Percentiles rank a stretch among this genome's conserved stretches.
Evolutionary conservation across 306 rosid species (phyloP).

Genomic region (Casuarina glauca): DNA sequence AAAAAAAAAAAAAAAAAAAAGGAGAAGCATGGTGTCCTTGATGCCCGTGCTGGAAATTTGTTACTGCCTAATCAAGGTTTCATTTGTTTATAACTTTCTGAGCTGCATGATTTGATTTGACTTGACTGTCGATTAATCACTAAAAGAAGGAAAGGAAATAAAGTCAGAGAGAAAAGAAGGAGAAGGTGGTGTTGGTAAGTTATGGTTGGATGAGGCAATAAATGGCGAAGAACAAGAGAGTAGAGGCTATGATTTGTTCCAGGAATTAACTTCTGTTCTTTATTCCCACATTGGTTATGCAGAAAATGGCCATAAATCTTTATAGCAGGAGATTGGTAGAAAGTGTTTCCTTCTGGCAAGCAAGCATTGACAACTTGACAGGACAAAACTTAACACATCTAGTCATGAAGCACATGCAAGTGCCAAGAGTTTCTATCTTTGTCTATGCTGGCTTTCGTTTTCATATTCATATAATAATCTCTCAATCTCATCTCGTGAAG

Average conservation of each 20-base stretch:
- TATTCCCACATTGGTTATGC: neutral
- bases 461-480: neutral
- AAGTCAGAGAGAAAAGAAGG: neutral
- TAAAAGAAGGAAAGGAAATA: too few species aligned
- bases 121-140: neutral
- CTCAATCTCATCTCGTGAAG: slow-evolving; percentile 18
- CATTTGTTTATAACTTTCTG: neutral
- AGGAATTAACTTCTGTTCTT: neutral
- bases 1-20: too few species aligned
- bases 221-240: slow-evolving; percentile 4
- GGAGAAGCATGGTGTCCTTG: too few species aligned
- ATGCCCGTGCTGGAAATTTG: too few species aligned
- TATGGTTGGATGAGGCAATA: neutral
- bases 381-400: neutral
- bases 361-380: slow-evolving; percentile 6
- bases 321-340: slow-evolving; percentile 3
- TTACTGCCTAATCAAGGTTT: neutral
- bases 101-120: too few species aligned
- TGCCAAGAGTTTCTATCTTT: neutral
- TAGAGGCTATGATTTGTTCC: neutral
- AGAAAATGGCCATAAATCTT: neutral
- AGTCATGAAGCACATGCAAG: neutral
- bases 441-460: neutral
- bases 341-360: slow-evolving; percentile 2
- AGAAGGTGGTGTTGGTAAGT: slow-evolving; percentile 1